Evolutionary conservation across 176 grass and related monocot genomes (phyloP), one percentile per base, ranked within the genome.

Genomic region (Hsuehochloa calcarea): DNA sequence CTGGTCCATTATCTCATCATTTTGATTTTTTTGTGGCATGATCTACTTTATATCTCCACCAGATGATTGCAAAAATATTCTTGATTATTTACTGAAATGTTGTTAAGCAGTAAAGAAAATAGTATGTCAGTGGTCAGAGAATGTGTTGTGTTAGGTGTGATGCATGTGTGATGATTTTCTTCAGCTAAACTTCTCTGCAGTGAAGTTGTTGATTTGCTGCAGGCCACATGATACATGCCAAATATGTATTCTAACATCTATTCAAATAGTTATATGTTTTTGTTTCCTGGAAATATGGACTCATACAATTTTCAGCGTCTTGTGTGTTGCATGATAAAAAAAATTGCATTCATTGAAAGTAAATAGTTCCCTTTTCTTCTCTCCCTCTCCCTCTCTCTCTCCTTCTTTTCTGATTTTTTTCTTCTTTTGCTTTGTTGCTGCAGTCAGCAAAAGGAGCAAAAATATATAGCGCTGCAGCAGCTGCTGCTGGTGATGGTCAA

Each of bases 371-470:
- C 40, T 45, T 11, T 8, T n/a, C 23, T 22, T 70, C 22, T 25
- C 8, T 67, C 6, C 16, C 6, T 4, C 31, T 41, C 41, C 6
- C 4, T 25, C 39, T 19, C 25, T 4, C 73, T 55, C 83, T 15
- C 4, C 56, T 60, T 68, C n/a, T 67, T 64, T 71, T 79, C 56
- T 65, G 34, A 60, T 44, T 39, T 51, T 43, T 60, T 80, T n/a
- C n/a, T 44, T 43, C 17, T 71, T 90, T 80, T 22, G 8, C 54
- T 56, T 56, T n/a, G 54, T 78, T 73, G 77, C 65, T 85, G 63
- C 84, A 96, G 96, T 91, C 86, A 68, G 96, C 93, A 60, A 96
- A 98, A 89, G 91, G 91, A 9, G 85, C 96, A 74, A 95, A 98
- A 86, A 74, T 88, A 75, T 88, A 93, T 78, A 95, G 87, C 70